Base-by-base conservation (phyloP, 2,329 filamentous ascomycete genomes). In the Leptographium flavum region DNA sequence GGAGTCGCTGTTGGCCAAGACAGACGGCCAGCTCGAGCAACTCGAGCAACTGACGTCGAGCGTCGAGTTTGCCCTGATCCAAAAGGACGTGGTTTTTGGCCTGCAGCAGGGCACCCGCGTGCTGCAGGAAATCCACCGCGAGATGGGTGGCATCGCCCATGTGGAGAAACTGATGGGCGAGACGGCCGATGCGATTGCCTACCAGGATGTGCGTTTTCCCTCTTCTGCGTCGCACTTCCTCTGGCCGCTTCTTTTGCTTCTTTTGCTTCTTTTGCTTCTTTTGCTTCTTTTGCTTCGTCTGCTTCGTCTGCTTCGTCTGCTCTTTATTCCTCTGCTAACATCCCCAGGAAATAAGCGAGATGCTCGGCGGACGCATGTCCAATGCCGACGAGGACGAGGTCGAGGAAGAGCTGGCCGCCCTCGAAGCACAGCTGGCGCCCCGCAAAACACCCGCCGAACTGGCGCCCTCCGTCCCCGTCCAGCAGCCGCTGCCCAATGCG, bases 351-450 rank as follows among this genome's bases (percentile, higher is more conserved):
- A 76, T 98, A 55, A 92, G 82, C 64, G 86, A 94, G 42, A 84
- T 95, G 74, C 76, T 98, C 3, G 84, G 81, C 30, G 84, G 84
- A 13, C 79, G 81, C 55, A 88, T 98, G 68, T 86, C 87, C 14
- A 92, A 87, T 57, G 83, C 93, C 56, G 92, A 98, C 63, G 92
- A 98, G 62, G 90, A 96, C 58, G 92, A 95, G 57, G 92, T 98
- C 30, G 92, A 98, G 60, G 88, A 95, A 57, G 92, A 98, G 65
- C 69, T 98, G 43, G 86, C 84, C 45, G 81, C 80, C 1, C 70
- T 98, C 52, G 83, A 88, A 61, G 70, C 69, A 35, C 79, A 88
- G 54, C 45, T 66, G 23, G 58, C 58, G 4, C 47, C 48, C 54
- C 56, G 11, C 36, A n/a, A n/a, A n/a, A 11, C 44, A 5, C 10